phyloP scores from a whole-genome alignment of 2,329 filamentous ascomycete species.

The Venturia pyrina region DNA sequence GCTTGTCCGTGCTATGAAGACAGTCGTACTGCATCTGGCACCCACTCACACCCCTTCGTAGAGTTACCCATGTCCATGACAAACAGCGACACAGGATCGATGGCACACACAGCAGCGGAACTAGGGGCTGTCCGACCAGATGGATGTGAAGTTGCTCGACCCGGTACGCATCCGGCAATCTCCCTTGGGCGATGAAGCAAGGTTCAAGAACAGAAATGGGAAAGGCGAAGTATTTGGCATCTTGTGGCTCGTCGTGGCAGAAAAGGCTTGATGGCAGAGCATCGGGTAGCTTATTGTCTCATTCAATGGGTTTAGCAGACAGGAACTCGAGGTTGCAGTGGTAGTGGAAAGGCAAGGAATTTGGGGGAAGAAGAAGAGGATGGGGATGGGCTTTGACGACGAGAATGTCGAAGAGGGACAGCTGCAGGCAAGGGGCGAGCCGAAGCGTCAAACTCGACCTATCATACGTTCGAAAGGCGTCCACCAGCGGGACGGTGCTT shows the following conservation, averaged over 20 bases:
- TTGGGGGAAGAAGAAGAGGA: not conserved
- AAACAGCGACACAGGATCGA: not conserved
- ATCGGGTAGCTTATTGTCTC: not conserved
- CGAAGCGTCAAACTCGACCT: not conserved
- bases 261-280: not conserved
- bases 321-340: not conserved
- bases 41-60: conserved; percentile 1
- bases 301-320: not conserved
- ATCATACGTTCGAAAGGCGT: not conserved
- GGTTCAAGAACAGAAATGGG: not conserved
- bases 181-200: not conserved
- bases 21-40: not conserved
- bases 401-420: not conserved
- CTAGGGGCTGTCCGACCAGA: not conserved
- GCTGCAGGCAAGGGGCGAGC: not conserved
- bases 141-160: not conserved
- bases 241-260: not conserved
- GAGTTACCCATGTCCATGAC: not conserved
- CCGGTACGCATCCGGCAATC: not conserved
- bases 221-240: not conserved
- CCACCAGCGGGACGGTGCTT: not conserved
- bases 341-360: not conserved
- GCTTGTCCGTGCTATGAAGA: not conserved
- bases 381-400: too few relatives aligned
- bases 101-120: not conserved